Conservation (phyloP, 1,284 basidiomycete genomes). For the Boletus smithii region DNA sequence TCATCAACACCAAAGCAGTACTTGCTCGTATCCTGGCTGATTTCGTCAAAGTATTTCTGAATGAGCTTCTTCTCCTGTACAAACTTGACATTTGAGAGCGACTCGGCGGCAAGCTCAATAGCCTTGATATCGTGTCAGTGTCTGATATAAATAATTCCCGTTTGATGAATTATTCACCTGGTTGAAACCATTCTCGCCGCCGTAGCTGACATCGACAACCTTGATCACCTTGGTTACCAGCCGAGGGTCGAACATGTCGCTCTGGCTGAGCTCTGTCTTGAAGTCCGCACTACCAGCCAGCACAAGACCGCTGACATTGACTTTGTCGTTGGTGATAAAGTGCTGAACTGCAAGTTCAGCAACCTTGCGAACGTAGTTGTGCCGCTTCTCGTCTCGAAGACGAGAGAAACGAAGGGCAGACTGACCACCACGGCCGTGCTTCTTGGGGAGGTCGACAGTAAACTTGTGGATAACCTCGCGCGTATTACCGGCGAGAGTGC, state of each 20-base stretch:
- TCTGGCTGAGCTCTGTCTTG: conserved; percentile 96
- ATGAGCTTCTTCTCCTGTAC: conserved; percentile 98
- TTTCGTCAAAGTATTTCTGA: conserved; percentile 99
- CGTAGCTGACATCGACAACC: conserved; percentile 97
- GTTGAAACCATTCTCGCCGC: conserved; percentile 99
- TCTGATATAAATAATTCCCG: background rate
- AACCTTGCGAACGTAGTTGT: conserved; percentile 99
- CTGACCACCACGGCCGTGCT: conserved; percentile 99
- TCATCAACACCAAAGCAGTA: conserved; percentile 99
- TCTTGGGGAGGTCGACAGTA: conserved; percentile 98
- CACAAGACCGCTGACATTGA: conserved; percentile 97
- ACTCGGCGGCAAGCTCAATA: conserved; percentile 95
- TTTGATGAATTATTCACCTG: conserved; percentile 55
- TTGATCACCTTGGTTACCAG: conserved; percentile 92
- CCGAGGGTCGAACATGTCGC: conserved; percentile 94
- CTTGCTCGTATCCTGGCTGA: conserved; percentile 94
- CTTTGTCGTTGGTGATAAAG: conserved; percentile 97
- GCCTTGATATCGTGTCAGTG: conserved; percentile 53
- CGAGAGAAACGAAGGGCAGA: conserved; percentile 99
- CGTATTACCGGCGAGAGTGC: conserved; percentile 94
- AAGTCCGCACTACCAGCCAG: conserved; percentile 98
- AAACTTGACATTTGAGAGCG: conserved; percentile 97
- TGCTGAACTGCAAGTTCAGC: conserved; percentile 97
- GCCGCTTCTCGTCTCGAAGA: conserved; percentile 97
- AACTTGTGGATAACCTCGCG: conserved; percentile 98